A percentile compares a stretch with the other conserved stretches of the same genome.
phyloP scores from a whole-genome alignment of 495 filamentous ascomycete genomes.

The Neurospora pannonica region DNA sequence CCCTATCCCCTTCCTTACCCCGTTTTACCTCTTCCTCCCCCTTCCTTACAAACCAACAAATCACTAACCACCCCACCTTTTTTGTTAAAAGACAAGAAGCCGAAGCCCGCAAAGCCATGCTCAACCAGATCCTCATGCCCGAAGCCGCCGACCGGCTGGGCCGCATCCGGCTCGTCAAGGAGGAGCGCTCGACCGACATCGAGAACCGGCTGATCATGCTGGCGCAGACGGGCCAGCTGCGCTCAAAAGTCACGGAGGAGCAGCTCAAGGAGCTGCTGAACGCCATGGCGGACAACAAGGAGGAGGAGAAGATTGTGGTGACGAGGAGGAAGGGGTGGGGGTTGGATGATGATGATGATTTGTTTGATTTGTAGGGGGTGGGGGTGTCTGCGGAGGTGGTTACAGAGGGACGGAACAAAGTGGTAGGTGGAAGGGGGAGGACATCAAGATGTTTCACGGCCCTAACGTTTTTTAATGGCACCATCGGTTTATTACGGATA shows the following conservation, averaged over 20 bases:
- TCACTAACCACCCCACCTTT: background rate
- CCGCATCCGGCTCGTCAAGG: conserved; percentile 92
- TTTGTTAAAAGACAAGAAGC: conserved; percentile 25
- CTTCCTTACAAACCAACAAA: background rate
- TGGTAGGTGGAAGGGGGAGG: no score
- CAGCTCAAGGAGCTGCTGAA: conserved; percentile 86
- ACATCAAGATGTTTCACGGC: background rate
- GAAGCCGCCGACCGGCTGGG: conserved; percentile 88
- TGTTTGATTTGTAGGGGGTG: conserved; percentile 46
- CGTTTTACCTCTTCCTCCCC: background rate
- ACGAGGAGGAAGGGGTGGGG: conserved; percentile 72
- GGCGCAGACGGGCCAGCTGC: conserved; percentile 76
- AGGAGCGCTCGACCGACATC: conserved; percentile 77
- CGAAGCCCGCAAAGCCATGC: conserved; percentile 65
- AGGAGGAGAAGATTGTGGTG: conserved; percentile 75
- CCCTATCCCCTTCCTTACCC: background rate
- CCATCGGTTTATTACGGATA: background rate
- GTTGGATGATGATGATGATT: conserved; percentile 78
- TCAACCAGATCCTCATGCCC: conserved; percentile 87
- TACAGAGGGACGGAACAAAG: no score
- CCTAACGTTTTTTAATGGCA: background rate
- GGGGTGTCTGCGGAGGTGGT: background rate
- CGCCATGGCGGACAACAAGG: conserved; percentile 63
- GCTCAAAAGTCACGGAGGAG: conserved; percentile 79
- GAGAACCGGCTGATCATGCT: conserved; percentile 92